phyloP scores from a whole-genome alignment of 139 green algal genomes.

The Chlamydomonas sp. region DNA sequence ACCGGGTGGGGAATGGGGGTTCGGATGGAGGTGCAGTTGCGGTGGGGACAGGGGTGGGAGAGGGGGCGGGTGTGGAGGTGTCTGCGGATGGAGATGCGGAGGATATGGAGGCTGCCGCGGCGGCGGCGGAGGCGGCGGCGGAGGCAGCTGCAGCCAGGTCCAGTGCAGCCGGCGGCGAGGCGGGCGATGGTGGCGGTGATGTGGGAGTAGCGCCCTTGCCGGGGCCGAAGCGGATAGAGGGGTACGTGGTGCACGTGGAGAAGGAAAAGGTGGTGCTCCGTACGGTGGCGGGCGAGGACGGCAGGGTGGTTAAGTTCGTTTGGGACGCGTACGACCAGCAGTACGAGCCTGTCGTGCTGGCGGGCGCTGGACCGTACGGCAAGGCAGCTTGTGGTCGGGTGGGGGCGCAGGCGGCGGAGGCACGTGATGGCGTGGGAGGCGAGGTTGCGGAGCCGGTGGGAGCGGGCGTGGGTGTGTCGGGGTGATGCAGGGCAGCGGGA shows the following conservation, averaged over 20 bases:
- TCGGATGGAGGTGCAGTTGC: too few species aligned
- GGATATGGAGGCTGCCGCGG: background rate
- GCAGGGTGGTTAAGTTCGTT: slow-evolving; percentile 28
- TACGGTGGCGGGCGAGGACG: slow-evolving; percentile 1
- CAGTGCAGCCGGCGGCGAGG: background rate
- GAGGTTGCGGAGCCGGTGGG: background rate
- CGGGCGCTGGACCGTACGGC: background rate
- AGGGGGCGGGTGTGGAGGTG: background rate
- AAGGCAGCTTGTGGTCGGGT: background rate
- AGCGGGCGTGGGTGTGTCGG: too few species aligned
- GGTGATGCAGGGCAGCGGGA: too few species aligned
- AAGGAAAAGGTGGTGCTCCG: slow-evolving; percentile 10
- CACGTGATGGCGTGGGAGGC: background rate
- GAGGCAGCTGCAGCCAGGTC: background rate
- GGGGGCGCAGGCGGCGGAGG: too few species aligned
- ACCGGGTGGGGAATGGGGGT: too few species aligned
- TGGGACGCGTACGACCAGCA: slow-evolving; percentile 33
- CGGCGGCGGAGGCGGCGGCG: background rate
- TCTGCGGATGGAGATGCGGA: background rate
- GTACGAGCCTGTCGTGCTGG: slow-evolving; percentile 23
- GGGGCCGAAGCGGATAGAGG: background rate
- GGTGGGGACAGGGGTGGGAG: too few species aligned
- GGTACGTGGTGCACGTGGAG: slow-evolving; percentile 5
- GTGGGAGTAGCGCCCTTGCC: too few species aligned
- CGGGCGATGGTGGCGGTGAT: background rate